Evolutionary conservation across 1,284 basidiomycete species (phyloP).

Genomic region (Ceratobasidium sp.): DNA sequence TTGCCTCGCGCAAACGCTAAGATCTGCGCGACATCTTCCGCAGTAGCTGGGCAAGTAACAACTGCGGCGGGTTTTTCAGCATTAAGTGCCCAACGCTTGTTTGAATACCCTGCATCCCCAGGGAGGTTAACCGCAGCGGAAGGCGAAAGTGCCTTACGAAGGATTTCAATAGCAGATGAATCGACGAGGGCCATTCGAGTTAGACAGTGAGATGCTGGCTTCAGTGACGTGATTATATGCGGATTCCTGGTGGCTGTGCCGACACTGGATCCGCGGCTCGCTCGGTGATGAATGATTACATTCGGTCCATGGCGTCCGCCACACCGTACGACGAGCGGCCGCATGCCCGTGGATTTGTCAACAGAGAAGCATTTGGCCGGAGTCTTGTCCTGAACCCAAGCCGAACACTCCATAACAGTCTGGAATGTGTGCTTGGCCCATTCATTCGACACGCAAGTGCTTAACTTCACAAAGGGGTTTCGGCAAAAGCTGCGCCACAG

Average conservation of each 20-base stretch:
- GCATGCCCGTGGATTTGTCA: too few species aligned
- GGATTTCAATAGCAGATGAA: slow-evolving; percentile 1
- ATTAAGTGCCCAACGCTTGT: slow-evolving; percentile 36
- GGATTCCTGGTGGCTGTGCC: neutral
- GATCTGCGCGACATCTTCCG: slow-evolving; percentile 26
- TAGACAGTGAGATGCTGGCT: neutral
- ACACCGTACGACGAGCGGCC: too few species aligned
- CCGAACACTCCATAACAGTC: too few species aligned
- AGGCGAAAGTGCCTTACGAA: slow-evolving; percentile 8
- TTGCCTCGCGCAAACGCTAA: slow-evolving; percentile 34
- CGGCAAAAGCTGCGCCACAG: too few species aligned
- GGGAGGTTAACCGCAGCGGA: slow-evolving; percentile 7
- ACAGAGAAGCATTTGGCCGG: too few species aligned
- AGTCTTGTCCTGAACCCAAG: too few species aligned
- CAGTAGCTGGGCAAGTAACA: slow-evolving; percentile 19
- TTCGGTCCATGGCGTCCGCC: too few species aligned
- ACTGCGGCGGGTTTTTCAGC: slow-evolving; percentile 19
- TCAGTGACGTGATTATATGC: neutral
- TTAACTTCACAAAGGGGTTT: too few species aligned
- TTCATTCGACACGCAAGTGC: too few species aligned
- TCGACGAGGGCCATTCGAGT: slow-evolving; percentile 11
- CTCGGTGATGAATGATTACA: too few species aligned
- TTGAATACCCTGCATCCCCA: slow-evolving; percentile 23
- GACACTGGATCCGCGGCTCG: too few species aligned
- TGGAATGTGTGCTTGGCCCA: too few species aligned